Conservation (phyloP, 2,329 filamentous ascomycete genomes). For the Ceratocystis diversiconidia region DNA sequence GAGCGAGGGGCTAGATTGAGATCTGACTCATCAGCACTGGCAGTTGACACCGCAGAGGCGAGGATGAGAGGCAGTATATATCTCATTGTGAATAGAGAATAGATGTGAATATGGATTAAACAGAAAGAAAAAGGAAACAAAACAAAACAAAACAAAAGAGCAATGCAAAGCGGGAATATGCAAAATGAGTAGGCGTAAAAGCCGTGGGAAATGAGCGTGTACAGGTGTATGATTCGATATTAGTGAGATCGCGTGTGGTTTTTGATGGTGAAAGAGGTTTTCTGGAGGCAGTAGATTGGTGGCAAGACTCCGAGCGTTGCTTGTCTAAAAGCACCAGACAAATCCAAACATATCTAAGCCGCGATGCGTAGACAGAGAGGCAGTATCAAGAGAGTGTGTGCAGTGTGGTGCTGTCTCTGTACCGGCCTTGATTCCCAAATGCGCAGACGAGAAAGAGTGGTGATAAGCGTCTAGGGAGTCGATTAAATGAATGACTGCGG, state of each 20-base stretch:
- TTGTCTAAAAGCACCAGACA: conserved; percentile 4
- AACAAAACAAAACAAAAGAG: neutral
- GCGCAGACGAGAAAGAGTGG: neutral
- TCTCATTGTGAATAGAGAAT: conserved; percentile 8
- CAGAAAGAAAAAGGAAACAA: neutral
- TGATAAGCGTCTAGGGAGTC: neutral
- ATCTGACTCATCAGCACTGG: neutral
- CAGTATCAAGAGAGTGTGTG: neutral
- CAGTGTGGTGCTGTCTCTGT: neutral
- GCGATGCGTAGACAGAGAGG: neutral
- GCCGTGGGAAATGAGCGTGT: neutral
- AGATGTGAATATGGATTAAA: neutral
- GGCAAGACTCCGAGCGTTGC: conserved; percentile 10
- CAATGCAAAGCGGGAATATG: neutral
- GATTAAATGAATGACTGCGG: neutral
- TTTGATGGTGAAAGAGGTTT: neutral
- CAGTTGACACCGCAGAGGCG: conserved; percentile 4
- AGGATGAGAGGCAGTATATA: neutral
- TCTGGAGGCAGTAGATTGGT: neutral
- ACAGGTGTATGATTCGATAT: neutral
- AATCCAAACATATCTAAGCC: conserved; percentile 3
- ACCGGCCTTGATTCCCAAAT: neutral
- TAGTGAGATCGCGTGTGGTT: neutral
- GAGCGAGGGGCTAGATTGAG: conserved; percentile 7
- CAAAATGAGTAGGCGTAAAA: neutral